Evolutionary conservation across 768 basidiomycete genomes (phyloP), one percentile per base, ranked within the genome.

Genomic region (Suillus sp.): DNA sequence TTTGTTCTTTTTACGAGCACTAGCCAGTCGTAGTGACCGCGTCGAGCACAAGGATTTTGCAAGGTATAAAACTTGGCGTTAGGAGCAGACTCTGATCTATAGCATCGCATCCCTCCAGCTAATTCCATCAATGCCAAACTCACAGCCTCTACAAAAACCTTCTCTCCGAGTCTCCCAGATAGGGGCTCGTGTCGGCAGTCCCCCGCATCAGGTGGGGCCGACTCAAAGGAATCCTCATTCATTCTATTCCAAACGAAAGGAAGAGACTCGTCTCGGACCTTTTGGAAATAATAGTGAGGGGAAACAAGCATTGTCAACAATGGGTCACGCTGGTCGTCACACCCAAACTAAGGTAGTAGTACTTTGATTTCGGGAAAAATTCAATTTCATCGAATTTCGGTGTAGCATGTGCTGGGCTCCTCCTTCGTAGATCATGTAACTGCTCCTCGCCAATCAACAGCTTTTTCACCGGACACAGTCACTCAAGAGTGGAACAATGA

Each of bases 1-100:
- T 48, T 57, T 57, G 38, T 57, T n/a, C 40, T 40, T 30, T 27
- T 57, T 18, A 7, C 25, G 55, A 57, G 16, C 18, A 57, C 25
- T 25, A 27, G 55, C 37, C 18, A 18, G 18, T 14, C 32, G 27
- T 57, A 25, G 56, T 27, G 37, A 40, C 56, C 56, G 56, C 18
- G 25, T 57, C 11, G 18, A 40, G 56, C 18, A 57, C 56, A 57
- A 57, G 16, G 37, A 50, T 27, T 27, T 25, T 8, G 37, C 55
- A 27, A 20, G 38, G 18, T 57, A 57, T 57, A 57, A 57, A 38
- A 57, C 37, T 10, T 56, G 25, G 37, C 18, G 25, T 27, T 37
- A 10, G 25, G 37, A 27, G 25, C 5, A 40, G 11, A 40, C 11
- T 22, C 16, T 40, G 18, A 30, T n/a, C n/a, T n/a, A n/a, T 5